phyloP scores from a whole-genome alignment of 768 basidiomycete species.

The Trametes sanguinea region DNA sequence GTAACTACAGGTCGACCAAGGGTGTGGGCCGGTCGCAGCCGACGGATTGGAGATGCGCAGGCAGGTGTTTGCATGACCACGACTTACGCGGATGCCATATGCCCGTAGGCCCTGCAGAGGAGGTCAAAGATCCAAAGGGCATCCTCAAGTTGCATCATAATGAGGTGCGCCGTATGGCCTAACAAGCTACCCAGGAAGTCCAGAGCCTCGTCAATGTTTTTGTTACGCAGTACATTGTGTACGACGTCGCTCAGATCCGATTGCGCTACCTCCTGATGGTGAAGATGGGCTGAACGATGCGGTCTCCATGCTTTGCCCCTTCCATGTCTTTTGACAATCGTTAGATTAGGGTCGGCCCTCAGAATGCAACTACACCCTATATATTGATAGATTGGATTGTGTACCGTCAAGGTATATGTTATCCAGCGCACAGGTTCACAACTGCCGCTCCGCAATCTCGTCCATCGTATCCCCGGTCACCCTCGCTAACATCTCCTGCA shows the following conservation, averaged over 20 bases:
- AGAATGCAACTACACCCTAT: too few relatives aligned
- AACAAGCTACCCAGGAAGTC: not conserved
- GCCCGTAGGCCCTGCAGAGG: constrained; percentile 53
- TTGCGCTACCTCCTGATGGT: constrained; percentile 61
- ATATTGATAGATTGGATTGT: too few relatives aligned
- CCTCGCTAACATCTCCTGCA: not conserved
- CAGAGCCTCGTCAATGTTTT: not conserved
- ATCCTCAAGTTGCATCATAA: constrained; percentile 49
- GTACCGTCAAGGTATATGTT: too few relatives aligned
- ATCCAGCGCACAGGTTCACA: too few relatives aligned
- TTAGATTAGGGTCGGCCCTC: too few relatives aligned
- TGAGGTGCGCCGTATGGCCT: constrained; percentile 45
- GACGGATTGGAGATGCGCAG: constrained; percentile 60
- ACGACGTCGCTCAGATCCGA: constrained; percentile 57
- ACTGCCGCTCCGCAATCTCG: not conserved
- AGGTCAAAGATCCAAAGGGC: constrained; percentile 32
- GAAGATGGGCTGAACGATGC: constrained; percentile 30
- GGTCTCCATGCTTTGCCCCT: too few relatives aligned
- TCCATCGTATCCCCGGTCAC: not conserved
- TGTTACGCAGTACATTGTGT: constrained; percentile 54
- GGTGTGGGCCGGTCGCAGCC: constrained; percentile 57
- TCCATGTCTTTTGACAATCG: too few relatives aligned
- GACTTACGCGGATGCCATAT: constrained; percentile 56
- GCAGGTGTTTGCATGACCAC: constrained; percentile 47
- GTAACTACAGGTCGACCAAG: constrained; percentile 41